Evolutionary conservation across 345 rosid species (phyloP), one percentile per base, ranked within the genome.

Genomic region (Clarkia xantiana): DNA sequence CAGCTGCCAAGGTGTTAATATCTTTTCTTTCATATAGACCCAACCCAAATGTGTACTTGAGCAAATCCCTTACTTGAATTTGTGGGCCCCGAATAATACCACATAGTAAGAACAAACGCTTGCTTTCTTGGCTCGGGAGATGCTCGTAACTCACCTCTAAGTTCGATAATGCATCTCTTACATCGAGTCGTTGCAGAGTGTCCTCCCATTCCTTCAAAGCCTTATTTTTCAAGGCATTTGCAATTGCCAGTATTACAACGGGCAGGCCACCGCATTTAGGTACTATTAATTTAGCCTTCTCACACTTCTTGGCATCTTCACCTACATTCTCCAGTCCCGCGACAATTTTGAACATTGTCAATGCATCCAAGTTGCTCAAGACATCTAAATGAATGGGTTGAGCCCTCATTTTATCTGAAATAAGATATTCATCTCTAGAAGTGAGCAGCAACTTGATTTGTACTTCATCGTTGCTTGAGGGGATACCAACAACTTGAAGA

Each of bases 1-100:
- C 0, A 9, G 0, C 10, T 22, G 1, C 1, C 0, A 53, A 0
- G 0, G 3, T 42, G 3, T 1, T 12, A 0, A 0, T 1, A 0
- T 6, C 13, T 13, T 22, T 22, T 22, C 25, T n/a, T n/a, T n/a
- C 14, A 0, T 22, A 53, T 1, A 19, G 38, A 10, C 47, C 20
- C 14, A 53, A 25, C 0, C 48, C 57, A 9, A 43, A 13, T 16
- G 2, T 14, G 3, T 22, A 0, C 11, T 0, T 13, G 0, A n/a
- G 0, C 0, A 54, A 18, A 43, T 0, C 0, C 25, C 20, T 14
- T 2, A 12, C 12, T 3, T 0, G 0, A 10, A 54, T 43, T 11
- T 20, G 16, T 3, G 14, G 16, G 11, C 39, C n/a, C 0, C 19
- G 47, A 0, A 18, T 22, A 9, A 43, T 13, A 14, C 48, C 18